Evolutionary conservation across 2,329 filamentous ascomycete species (phyloP).

Genomic region (Albophoma yamanashiensis): DNA sequence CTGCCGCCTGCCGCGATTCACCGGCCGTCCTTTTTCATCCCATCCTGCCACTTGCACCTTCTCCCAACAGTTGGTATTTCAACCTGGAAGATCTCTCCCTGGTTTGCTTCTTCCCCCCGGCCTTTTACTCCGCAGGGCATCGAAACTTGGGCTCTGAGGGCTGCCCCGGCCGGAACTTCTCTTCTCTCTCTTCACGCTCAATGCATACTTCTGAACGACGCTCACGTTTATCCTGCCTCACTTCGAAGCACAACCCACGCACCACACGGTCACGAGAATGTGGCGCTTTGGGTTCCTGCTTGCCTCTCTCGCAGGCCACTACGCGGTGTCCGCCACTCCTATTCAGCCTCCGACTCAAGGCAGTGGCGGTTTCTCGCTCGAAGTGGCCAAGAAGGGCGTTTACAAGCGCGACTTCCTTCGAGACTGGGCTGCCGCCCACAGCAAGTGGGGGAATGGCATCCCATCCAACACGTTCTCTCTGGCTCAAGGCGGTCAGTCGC

Average conservation of each 20-base stretch:
- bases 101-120: not conserved
- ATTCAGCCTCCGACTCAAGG: not conserved
- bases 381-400: slow-evolving; percentile 10
- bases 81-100: not conserved
- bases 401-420: slow-evolving; percentile 19
- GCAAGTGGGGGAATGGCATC: slow-evolving; percentile 21
- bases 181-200: not conserved
- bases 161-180: not conserved
- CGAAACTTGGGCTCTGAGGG: not conserved
- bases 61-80: not conserved
- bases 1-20: not conserved
- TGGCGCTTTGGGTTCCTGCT: not conserved
- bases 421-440: slow-evolving; percentile 20
- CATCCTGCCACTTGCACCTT: not conserved
- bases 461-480: slow-evolving; percentile 15
- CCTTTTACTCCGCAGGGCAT: not conserved
- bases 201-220: not conserved
- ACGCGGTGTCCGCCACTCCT: not conserved
- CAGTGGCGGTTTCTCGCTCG: slow-evolving; percentile 15
- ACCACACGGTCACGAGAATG: not conserved
- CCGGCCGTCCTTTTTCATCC: not conserved
- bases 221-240: not conserved
- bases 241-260: not conserved
- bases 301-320: not conserved
- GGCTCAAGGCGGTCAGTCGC: slow-evolving; percentile 15